Base-by-base conservation (phyloP, 1,284 basidiomycete species). In the Crepidotus sp. region DNA sequence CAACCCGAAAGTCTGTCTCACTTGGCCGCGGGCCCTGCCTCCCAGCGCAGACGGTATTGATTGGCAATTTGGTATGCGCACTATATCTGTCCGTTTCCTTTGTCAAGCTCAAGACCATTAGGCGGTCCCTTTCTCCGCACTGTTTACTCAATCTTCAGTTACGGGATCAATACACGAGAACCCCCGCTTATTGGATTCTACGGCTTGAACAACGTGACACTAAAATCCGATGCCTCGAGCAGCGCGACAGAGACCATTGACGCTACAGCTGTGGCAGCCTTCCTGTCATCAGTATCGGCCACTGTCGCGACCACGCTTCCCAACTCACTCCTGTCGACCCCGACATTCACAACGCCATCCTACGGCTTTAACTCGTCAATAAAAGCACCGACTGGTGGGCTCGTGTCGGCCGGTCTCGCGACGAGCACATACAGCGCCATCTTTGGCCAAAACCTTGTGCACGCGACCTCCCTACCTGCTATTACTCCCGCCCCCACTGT, bases 141-240 rank as follows among this genome's bases (percentile, higher is more conserved):
- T 2, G 83, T 90, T 0, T 93, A 93, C 60, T 80, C 82, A 3
- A 70, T 93, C 36, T 93, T 77, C 68, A 86, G 81, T n/a, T n/a
- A n/a, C n/a, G n/a, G n/a, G n/a, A n/a, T n/a, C n/a, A n/a, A n/a
- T n/a, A n/a, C n/a, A n/a, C n/a, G n/a, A n/a, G n/a, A n/a, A n/a
- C n/a, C n/a, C n/a, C n/a, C n/a, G n/a, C n/a, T n/a, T n/a, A n/a
- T n/a, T n/a, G n/a, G n/a, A n/a, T n/a, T n/a, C n/a, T n/a, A n/a
- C n/a, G n/a, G n/a, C n/a, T n/a, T n/a, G n/a, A n/a, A n/a, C n/a
- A n/a, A n/a, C n/a, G n/a, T n/a, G n/a, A n/a, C n/a, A n/a, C n/a
- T n/a, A n/a, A n/a, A 85, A 17, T 61, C 88, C 31, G 88, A 85
- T 56, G 62, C 79, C 18, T 63, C 80, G 32, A 57, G 58, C 25